These are phyloP conservation scores for Simplicillium aogashimaense DNA, from an alignment of 2,329 filamentous ascomycete species.

Conservation along the genomic window DNA sequence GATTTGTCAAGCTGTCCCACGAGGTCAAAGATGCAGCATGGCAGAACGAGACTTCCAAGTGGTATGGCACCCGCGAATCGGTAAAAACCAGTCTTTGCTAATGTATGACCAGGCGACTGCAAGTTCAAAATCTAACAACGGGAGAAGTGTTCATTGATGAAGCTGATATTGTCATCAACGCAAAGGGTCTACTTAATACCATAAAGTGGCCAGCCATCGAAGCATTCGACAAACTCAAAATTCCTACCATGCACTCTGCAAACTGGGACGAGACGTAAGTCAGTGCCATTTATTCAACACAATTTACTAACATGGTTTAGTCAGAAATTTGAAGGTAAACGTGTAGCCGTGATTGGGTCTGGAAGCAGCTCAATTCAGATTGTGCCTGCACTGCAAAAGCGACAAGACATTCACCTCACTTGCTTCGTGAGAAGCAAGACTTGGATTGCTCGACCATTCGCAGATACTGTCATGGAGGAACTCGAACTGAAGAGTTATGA, in stretches of 20 bases:
- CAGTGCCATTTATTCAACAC: not conserved
- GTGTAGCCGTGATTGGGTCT: conserved; percentile 40
- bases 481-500: conserved; percentile 24
- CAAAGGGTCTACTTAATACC: conserved; percentile 31
- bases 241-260: conserved; percentile 34
- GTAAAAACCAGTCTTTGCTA: not conserved
- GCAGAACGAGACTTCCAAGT: conserved; percentile 16
- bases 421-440: conserved; percentile 39
- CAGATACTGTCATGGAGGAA: conserved; percentile 30
- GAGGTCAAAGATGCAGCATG: conserved; percentile 29
- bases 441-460: conserved; percentile 38
- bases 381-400: conserved; percentile 35
- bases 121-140: conserved; percentile 16
- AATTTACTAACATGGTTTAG: too few species aligned
- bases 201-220: conserved; percentile 31
- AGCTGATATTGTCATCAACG: conserved; percentile 28
- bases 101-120: not conserved
- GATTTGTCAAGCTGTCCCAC: conserved; percentile 34
- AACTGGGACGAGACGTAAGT: conserved; percentile 29
- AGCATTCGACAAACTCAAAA: conserved; percentile 28
- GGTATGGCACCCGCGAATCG: not conserved
- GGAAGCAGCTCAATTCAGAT: conserved; percentile 44
- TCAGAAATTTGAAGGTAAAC: conserved; percentile 29
- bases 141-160: conserved; percentile 27
- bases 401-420: conserved; percentile 27